Evolutionary conservation across 83 land plant species (phyloP).

Genomic region (Thuja plicata): DNA sequence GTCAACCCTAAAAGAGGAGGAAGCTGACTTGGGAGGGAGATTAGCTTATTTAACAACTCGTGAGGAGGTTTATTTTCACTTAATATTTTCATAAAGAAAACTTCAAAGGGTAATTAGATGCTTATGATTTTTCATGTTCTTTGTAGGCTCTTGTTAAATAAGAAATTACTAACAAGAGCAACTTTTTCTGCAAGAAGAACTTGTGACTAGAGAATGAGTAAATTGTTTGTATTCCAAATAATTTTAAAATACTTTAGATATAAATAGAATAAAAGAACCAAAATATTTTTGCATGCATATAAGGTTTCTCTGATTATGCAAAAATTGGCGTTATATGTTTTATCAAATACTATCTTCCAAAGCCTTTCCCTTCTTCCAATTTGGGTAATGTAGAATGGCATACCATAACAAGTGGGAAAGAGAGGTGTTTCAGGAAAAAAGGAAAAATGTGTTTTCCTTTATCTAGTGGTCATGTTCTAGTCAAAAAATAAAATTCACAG

Average conservation of each 20-base stretch:
- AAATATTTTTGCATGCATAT: too few relatives aligned
- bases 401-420: too few relatives aligned
- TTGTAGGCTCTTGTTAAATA: conserved; percentile 53
- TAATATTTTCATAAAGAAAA: background rate
- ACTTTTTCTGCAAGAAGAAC: conserved; percentile 62
- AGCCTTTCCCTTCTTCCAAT: too few relatives aligned
- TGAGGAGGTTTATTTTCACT: conserved; percentile 63
- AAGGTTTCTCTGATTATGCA: too few relatives aligned
- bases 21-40: conserved; percentile 38
- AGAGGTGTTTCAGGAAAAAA: too few relatives aligned
- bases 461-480: too few relatives aligned
- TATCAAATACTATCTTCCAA: too few relatives aligned
- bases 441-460: too few relatives aligned
- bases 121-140: conserved; percentile 1
- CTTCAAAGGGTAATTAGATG: background rate
- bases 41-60: conserved; percentile 45
- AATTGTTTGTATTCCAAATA: conserved; percentile 20
- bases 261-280: too few relatives aligned
- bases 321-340: too few relatives aligned
- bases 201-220: conserved; percentile 73
- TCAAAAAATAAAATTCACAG: too few relatives aligned
- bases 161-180: conserved; percentile 59
- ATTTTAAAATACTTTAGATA: background rate
- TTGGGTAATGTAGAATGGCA: too few relatives aligned
- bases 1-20: conserved; percentile 46